Conservation (phyloP, 352 stramenopile species). For the Globisporangium megalacanthum region DNA sequence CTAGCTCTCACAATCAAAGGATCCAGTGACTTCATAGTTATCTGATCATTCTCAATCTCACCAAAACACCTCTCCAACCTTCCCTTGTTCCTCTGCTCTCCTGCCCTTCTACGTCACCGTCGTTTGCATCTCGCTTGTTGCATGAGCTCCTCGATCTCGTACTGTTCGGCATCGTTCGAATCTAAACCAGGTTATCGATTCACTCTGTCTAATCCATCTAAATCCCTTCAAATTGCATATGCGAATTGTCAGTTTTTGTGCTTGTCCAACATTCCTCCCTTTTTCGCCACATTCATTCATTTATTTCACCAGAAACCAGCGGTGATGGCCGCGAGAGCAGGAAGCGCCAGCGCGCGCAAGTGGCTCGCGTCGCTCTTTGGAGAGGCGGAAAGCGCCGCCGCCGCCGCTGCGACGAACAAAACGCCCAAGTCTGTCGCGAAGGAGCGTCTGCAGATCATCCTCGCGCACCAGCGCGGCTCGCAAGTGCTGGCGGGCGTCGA, state of each 20-base stretch:
- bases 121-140: too few species aligned
- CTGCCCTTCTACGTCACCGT: background rate
- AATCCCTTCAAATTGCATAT: too few species aligned
- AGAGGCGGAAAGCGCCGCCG: conserved; percentile 25
- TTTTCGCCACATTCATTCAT: background rate
- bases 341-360: conserved; percentile 58
- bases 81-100: background rate
- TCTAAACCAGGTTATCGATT: too few species aligned
- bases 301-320: background rate
- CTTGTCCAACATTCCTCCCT: background rate
- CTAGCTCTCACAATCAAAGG: conserved; percentile 70
- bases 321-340: conserved; percentile 42
- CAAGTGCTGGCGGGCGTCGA: conserved; percentile 83
- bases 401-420: conserved; percentile 14
- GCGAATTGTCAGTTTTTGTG: too few species aligned
- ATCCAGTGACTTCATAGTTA: conserved; percentile 89
- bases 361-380: conserved; percentile 75
- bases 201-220: too few species aligned
- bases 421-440: conserved; percentile 83
- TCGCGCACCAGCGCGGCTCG: conserved; percentile 80
- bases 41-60: conserved; percentile 45
- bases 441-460: conserved; percentile 86
- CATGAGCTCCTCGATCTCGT: too few species aligned
- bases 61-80: background rate
- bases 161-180: too few species aligned